Evolutionary conservation across 768 basidiomycete genomes (phyloP).

Genomic region (Clathrus columnatus): DNA sequence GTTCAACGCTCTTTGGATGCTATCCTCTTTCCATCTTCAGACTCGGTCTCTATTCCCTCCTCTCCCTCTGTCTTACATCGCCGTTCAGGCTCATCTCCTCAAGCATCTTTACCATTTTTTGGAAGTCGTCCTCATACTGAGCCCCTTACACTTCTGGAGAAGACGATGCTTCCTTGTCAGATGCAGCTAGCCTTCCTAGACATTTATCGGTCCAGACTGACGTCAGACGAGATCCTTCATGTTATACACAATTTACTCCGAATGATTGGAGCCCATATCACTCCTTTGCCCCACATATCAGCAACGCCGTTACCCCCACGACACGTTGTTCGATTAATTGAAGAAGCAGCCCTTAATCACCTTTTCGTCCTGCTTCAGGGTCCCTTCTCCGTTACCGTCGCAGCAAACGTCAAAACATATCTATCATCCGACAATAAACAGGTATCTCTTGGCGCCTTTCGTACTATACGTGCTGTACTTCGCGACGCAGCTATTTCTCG

Average conservation of each 20-base stretch:
- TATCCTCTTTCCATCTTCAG: slow-evolving; percentile 10
- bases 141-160: neutral
- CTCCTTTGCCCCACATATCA: slow-evolving; percentile 61
- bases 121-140: slow-evolving; percentile 20
- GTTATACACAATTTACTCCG: slow-evolving; percentile 73
- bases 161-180: slow-evolving; percentile 35
- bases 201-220: slow-evolving; percentile 51
- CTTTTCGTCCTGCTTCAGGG: slow-evolving; percentile 48
- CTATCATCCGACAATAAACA: slow-evolving; percentile 2
- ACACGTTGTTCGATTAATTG: slow-evolving; percentile 23
- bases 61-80: slow-evolving; percentile 37
- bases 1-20: slow-evolving; percentile 45
- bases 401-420: neutral
- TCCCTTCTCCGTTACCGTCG: neutral
- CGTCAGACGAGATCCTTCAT: slow-evolving; percentile 40
- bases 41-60: slow-evolving; percentile 4
- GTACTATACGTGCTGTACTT: slow-evolving; percentile 6
- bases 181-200: slow-evolving; percentile 58
- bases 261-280: slow-evolving; percentile 52
- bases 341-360: slow-evolving; percentile 44
- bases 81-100: slow-evolving; percentile 52
- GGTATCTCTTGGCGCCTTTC: slow-evolving; percentile 8
- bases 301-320: slow-evolving; percentile 26
- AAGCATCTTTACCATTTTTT: slow-evolving; percentile 28
- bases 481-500: slow-evolving; percentile 5